Evolutionary conservation across 2,329 filamentous ascomycete genomes (phyloP), one percentile per base, ranked within the genome.

Genomic region (Ceratocystis alfenasii): DNA sequence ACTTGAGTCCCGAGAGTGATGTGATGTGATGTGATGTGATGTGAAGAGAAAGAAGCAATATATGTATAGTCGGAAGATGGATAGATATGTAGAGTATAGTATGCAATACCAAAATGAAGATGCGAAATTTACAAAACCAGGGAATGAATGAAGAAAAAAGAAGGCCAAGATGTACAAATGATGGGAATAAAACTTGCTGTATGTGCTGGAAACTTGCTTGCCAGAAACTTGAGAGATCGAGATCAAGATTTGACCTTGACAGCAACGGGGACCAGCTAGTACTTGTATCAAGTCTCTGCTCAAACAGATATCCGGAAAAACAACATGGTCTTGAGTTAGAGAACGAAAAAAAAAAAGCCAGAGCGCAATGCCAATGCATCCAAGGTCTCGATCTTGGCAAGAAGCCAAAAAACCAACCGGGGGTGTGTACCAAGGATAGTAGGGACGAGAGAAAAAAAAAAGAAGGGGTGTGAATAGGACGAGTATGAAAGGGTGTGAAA

Each of bases 31-130:
- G 25, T 28, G 25, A 28, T 3, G 28, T 4, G 28, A 22, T 22
- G 33, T 17, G 44, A 30, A 28, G 48, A 55, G 28, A n/a, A 57
- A 36, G 28, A 44, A 15, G 28, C 22, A 50, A 22, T 41, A 57
- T 50, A 57, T 33, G 30, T 59, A 66, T 62, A 57, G 44, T 22
- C 28, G n/a, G 7, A 0, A 5, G 28, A 28, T 30, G 46, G 10
- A 10, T 41, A 4, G 12, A 41, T 41, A 57, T 45, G 28, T 20
- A 10, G 17, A 41, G n/a, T 28, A 36, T 25, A 59, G 55, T 59
- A 59, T 59, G 55, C 55, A 59, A 53, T 62, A 45, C 25, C 61
- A 65, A 64, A 67, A 48, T 30, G 62, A 46, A 57, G 50, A 55
- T 15, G 33, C 59, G 12, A 17, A 59, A 44, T 25, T 5, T 45